A percentile compares a stretch with the other conserved stretches of the same genome.
Conservation (phyloP, 208 protist genomes). For the Trypanosoma scelopori region DNA sequence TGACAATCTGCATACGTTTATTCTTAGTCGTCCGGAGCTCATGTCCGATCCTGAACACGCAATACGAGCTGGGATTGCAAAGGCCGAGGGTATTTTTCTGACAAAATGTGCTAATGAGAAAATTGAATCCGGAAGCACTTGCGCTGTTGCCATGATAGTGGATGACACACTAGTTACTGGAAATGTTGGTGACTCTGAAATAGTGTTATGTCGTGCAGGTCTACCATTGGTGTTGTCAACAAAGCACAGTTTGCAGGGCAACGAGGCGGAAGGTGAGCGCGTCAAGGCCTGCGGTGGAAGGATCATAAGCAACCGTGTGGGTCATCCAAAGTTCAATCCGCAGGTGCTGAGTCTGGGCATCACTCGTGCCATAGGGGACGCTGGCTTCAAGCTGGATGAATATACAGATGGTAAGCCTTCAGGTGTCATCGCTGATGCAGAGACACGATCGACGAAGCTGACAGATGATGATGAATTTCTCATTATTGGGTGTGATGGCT, state of each 20-base stretch:
- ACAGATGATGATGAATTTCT: slow-evolving; percentile 89
- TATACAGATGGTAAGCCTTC: slow-evolving; percentile 82
- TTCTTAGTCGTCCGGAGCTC: slow-evolving; percentile 63
- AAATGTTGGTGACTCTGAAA: slow-evolving; percentile 90
- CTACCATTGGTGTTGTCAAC: slow-evolving; percentile 76
- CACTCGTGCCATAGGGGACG: slow-evolving; percentile 94
- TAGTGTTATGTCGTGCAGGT: slow-evolving; percentile 72
- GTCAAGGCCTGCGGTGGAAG: slow-evolving; percentile 85
- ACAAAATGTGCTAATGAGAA: slow-evolving; percentile 63
- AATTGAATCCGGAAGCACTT: slow-evolving; percentile 85
- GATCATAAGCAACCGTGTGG: slow-evolving; percentile 92
- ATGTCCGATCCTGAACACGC: slow-evolving; percentile 67
- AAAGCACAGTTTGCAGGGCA: slow-evolving; percentile 80
- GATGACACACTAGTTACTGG: slow-evolving; percentile 83
- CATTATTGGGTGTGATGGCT: slow-evolving; percentile 92
- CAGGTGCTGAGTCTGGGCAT: slow-evolving; percentile 89
- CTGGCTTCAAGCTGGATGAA: slow-evolving; percentile 87
- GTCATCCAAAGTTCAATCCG: slow-evolving; percentile 91
- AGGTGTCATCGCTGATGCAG: slow-evolving; percentile 74
- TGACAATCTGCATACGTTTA: slow-evolving; percentile 73
- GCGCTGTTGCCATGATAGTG: slow-evolving; percentile 79
- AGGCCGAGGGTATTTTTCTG: slow-evolving; percentile 78
- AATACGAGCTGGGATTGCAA: slow-evolving; percentile 77
- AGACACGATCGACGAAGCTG: slow-evolving; percentile 60
- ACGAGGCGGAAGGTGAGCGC: slow-evolving; percentile 77